Conservation (phyloP, 83 land plant species). For the Diphasiastrum complanatum region DNA sequence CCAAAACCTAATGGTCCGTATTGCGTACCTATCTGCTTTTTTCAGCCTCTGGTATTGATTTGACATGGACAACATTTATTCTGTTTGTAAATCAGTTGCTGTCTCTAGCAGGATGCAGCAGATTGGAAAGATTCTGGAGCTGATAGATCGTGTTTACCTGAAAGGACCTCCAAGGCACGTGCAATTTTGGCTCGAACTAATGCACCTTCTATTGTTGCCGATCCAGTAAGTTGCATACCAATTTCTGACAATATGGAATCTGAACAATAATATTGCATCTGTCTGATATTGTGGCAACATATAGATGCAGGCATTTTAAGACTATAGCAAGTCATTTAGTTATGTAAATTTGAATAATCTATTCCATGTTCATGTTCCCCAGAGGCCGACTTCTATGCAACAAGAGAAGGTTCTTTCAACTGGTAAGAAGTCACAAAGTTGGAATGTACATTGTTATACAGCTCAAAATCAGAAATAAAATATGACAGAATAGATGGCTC, state of each 20-base stretch:
- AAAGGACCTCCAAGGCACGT: background rate
- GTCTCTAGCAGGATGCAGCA: conserved; percentile 1
- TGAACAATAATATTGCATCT: background rate
- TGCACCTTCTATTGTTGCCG: background rate
- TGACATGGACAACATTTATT: too few relatives aligned
- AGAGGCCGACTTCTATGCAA: conserved; percentile 10
- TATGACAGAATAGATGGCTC: too few relatives aligned
- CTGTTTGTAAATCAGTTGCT: too few relatives aligned
- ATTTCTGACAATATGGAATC: background rate
- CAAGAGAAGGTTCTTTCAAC: conserved; percentile 20
- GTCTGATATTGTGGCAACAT: background rate
- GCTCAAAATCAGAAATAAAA: too few relatives aligned
- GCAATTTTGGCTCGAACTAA: conserved; percentile 15
- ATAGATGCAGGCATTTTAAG: background rate
- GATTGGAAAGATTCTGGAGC: background rate
- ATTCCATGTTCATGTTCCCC: background rate
- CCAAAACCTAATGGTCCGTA: too few relatives aligned
- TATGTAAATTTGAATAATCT: background rate
- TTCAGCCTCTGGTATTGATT: too few relatives aligned
- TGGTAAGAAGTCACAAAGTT: too few relatives aligned
- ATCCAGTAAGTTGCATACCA: background rate
- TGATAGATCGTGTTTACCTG: background rate
- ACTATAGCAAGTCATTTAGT: background rate
- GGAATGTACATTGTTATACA: background rate
- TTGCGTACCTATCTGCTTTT: too few relatives aligned